These are phyloP conservation scores for Fraxinus nigra DNA, from an alignment of 305 asterid species.

Conservation along the genomic window DNA sequence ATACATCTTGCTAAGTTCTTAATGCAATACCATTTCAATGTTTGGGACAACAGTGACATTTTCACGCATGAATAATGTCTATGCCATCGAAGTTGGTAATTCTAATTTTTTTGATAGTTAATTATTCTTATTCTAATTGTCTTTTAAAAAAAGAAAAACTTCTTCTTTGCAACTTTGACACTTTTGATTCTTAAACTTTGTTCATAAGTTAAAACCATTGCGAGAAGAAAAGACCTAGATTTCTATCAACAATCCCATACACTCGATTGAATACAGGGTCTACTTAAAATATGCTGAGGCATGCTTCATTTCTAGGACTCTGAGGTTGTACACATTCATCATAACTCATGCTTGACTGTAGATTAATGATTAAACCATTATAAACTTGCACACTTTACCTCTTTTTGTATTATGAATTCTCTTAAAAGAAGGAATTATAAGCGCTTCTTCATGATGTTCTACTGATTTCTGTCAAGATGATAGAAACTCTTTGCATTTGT, in stretches of 20 bases:
- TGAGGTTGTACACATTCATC: background rate
- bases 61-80: slow-evolving; percentile 83
- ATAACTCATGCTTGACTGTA: background rate
- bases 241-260: background rate
- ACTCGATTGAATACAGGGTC: background rate
- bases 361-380: background rate
- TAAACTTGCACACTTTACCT: background rate
- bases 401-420: background rate
- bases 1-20: slow-evolving; percentile 66
- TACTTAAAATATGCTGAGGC: background rate
- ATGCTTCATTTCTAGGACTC: background rate
- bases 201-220: background rate
- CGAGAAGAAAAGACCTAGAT: background rate
- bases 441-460: background rate
- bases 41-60: slow-evolving; percentile 83
- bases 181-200: background rate
- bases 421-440: background rate
- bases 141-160: no score
- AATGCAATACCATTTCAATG: slow-evolving; percentile 77
- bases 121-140: background rate
- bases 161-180: background rate
- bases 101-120: background rate
- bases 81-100: slow-evolving; percentile 85
- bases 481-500: background rate
- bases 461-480: background rate